Base-by-base conservation (phyloP, 1,284 basidiomycete genomes). In the Pseudozyma pruni region DNA sequence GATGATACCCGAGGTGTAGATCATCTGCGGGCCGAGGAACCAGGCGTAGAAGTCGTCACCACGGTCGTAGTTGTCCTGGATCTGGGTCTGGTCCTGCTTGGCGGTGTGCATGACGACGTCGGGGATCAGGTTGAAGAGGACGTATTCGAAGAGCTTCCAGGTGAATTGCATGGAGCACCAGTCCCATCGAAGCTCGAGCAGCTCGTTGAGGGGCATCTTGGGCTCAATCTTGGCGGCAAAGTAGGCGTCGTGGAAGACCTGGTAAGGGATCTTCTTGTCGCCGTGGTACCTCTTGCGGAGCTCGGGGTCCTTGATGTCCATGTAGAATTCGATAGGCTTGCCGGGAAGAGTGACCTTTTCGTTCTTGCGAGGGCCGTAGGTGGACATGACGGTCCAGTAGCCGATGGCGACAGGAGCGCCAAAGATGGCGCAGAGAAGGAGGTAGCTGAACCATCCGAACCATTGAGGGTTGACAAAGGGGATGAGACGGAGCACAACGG, bases 171-270 rank as follows among this genome's bases (percentile, higher is more conserved):
- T 93, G 75, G 90, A 90, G 32, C 93, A 89, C 92, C 93, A 98
- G 86, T 98, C 95, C 80, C 95, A 92, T 68, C 95, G 89, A 78
- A 92, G 90, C 84, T 98, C 96, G 85, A 98, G 86, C 52, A 93
- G 88, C 43, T 97, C 93, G 73, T 98, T 87, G 47, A 98, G 90
- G 81, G 98, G 94, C 67, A 91, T 93, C 66, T 97, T 98, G 83
- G 98, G 91, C 69, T 98, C 93, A 67, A 95, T 89, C 86, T 97
- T 97, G 69, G 90, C 90, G 63, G 95, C 94, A 84, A 99, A 98
- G 86, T 92, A 98, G 68, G 93, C 92, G 85, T 98, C 96, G 83
- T 98, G 91, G 87, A 97, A 96, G 72, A 91, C 85, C 85, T 98
- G 94, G 90, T 97, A 96, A 45, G 94, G 94, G 70, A 98, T 97